Conservation (phyloP, 331 rosid genomes). For the Quercus tomentella region DNA sequence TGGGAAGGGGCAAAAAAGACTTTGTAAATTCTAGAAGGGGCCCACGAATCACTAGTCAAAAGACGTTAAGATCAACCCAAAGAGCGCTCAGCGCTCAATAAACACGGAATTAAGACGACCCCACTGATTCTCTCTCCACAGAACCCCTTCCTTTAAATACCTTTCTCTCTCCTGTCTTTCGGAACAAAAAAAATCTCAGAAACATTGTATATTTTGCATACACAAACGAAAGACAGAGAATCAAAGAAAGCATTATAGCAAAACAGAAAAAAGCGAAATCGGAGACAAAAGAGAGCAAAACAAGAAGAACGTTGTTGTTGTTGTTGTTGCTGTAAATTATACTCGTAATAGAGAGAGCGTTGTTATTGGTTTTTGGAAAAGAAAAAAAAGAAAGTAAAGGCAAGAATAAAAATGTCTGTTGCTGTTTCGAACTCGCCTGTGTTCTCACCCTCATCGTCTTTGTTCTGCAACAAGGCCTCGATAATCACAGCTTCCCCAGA, state of each 20-base stretch:
- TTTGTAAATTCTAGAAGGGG: neutral
- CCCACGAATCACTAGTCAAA: slow-evolving; percentile 2
- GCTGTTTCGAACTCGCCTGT: slow-evolving; percentile 81
- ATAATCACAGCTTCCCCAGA: slow-evolving; percentile 58
- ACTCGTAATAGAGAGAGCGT: neutral
- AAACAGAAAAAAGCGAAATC: too few species aligned
- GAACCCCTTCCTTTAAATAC: neutral
- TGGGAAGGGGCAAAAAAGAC: slow-evolving; percentile 16
- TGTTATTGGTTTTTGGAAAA: neutral
- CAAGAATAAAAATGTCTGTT: slow-evolving; percentile 52
- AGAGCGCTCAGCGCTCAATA: neutral
- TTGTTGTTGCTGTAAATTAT: neutral
- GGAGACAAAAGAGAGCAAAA: neutral
- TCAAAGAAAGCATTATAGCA: too few species aligned
- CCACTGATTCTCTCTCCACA: neutral
- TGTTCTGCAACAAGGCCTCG: slow-evolving; percentile 62
- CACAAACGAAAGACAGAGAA: neutral
- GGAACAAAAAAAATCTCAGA: neutral
- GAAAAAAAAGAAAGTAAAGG: too few species aligned
- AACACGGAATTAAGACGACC: slow-evolving; percentile 28
- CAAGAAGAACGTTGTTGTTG: neutral
- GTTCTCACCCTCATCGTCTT: slow-evolving; percentile 72
- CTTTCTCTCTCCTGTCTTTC: too few species aligned
- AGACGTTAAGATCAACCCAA: neutral
- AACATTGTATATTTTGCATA: too few species aligned